phyloP scores from a whole-genome alignment of 176 grass and related monocot species.

The Cocos nucifera region DNA sequence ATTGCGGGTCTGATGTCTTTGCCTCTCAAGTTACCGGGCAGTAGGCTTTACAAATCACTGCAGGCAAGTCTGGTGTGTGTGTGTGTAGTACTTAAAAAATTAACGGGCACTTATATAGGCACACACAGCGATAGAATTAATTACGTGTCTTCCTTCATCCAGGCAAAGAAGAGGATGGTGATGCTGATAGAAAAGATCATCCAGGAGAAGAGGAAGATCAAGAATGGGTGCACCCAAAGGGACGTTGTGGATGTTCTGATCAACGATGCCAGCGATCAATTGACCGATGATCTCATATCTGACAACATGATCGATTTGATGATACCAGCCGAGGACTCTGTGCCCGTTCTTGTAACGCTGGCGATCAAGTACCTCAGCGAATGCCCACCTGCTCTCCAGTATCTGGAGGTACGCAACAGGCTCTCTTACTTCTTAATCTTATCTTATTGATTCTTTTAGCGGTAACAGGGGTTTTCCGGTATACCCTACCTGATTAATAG shows the following conservation, averaged over 20 bases:
- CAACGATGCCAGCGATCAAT: constrained; percentile 33
- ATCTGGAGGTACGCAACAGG: constrained; percentile 42
- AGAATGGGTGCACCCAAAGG: background rate
- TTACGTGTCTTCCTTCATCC: background rate
- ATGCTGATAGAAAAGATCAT: constrained; percentile 72
- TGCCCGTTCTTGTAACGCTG: constrained; percentile 86
- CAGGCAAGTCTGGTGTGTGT: constrained; percentile 28
- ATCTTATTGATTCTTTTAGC: no score
- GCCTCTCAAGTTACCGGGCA: constrained; percentile 88
- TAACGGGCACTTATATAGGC: no score
- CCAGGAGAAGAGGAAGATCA: constrained; percentile 53
- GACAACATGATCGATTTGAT: constrained; percentile 99
- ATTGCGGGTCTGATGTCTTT: constrained; percentile 92
- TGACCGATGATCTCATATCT: constrained; percentile 86
- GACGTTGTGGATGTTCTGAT: constrained; percentile 82
- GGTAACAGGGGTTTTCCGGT: no score
- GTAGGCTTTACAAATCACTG: constrained; percentile 72
- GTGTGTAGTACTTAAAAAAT: no score
- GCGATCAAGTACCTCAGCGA: constrained; percentile 94
- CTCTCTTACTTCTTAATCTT: no score
- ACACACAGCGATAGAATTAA: no score
- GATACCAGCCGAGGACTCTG: constrained; percentile 97
- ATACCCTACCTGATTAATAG: no score
- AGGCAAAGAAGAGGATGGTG: constrained; percentile 97
- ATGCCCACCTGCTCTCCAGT: constrained; percentile 65